Base-by-base conservation (phyloP, 345 rosid genomes). In the Arabis hirsuta region DNA sequence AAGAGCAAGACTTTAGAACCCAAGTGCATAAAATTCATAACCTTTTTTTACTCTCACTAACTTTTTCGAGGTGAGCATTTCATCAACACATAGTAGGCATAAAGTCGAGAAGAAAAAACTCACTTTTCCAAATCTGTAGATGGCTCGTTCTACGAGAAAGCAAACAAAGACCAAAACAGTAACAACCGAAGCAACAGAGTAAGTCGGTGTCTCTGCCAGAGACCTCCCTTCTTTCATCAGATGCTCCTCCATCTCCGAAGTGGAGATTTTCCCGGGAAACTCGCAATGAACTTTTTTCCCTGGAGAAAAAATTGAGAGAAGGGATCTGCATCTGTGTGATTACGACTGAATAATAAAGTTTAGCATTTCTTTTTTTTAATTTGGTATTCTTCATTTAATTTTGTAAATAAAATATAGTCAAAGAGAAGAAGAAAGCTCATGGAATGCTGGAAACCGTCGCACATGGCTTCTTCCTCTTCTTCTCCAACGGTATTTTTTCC, bases 131-230 rank as follows among this genome's bases (percentile, higher is more conserved):
- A 84, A 87, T 86, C 88, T 85, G 90, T 88, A 86, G 56, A 93
- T 88, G 65, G 96, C 82, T 13, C 97, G 87, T 75, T 93, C 85
- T 52, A 87, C 84, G 32, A 89, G 69, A 73, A 86, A 81, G 77
- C 93, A 90, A 68, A 81, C 90, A 60, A 86, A 87, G 27, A 90
- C 88, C 78, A 90, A 73, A 36, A 90, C 94, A 34, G 97, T 86
- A 44, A 85, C 79, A 12, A 93, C 89, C 2, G 94, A 80, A 76
- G 98, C 98, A 74, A 93, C 98, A 71, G 87, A 77, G 76, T 93
- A 90, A 42, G 94, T 90, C 2, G 98, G 98, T 14, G 98, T 93
- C 84, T 93, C 98, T 0, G 94, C 92, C 22, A 93, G 76, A 80
- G 98, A 93, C 83, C 91, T 84, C 75, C 89, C 91, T 67, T 74